Base-by-base conservation (phyloP, 164 flowering plant genomes). In the Vitis labrusca region DNA sequence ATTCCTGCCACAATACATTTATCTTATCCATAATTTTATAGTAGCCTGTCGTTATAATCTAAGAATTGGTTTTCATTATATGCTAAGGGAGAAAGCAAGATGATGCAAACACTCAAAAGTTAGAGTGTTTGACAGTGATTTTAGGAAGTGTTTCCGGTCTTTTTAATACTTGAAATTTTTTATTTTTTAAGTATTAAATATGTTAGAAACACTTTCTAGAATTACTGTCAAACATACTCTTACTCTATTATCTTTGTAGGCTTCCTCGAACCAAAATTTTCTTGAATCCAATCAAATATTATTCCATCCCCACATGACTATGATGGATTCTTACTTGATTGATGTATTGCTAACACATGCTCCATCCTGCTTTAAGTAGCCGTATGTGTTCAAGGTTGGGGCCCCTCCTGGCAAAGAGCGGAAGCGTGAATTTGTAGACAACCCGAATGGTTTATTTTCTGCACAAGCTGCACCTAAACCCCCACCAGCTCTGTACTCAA, bases 401-500 rank as follows among this genome's bases (percentile, higher is more conserved):
- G 83, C 91, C 62, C 70, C 88, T 49, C 97, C 99, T 0, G 99
- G 99, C 12, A 92, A 88, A 80, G 97, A 92, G 75, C 74, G 97
- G 73, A 94, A 89, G 81, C 89, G 95, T n/a, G 95, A 93, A 1
- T 89, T 79, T 74, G 95, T 85, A 12, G 98, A 93, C 82, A 93
- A 84, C 70, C 80, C 95, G 57, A 94, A 94, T 79, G 98, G 97
- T 50, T 73, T 92, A n/a, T 94, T 94, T 72, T 92, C 98, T 75
- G 97, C 97, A 49, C 97, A 94, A 77, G 97, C 97, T 74, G 86
- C 98, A 62, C 97, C 97, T 2, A 94, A 92, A 79, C 98, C 98
- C 10, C 97, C 98, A 10, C 72, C 89, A 17, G 97, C 95, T n/a
- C 79, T 92, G 92, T 94, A 91, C 71, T 71, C 83, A 9, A 71